These are phyloP conservation scores for Linnemannia zychae DNA, from an alignment of 192 early-diverging fungal genomes.

Conservation along the genomic window DNA sequence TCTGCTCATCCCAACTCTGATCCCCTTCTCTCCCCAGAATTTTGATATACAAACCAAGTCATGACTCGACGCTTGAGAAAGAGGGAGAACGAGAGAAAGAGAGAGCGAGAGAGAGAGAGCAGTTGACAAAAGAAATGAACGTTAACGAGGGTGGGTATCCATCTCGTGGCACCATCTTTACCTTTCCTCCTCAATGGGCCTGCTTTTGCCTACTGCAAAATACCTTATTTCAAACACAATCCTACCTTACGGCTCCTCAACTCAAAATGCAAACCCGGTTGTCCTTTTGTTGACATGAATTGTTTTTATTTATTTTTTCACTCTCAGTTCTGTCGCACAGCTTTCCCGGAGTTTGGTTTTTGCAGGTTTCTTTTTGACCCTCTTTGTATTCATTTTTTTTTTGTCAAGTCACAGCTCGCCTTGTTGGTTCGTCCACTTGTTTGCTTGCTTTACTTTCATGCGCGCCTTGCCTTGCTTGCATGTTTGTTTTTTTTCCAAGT, in stretches of 20 bases:
- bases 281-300: conserved; percentile 5
- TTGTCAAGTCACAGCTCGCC: neutral
- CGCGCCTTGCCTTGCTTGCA: neutral
- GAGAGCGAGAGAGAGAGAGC: neutral
- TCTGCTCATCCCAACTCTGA: neutral
- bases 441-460: neutral
- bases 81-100: neutral
- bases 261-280: neutral
- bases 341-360: conserved; percentile 6
- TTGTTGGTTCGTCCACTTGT: no score
- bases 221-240: neutral
- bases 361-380: neutral
- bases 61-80: neutral
- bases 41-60: neutral
- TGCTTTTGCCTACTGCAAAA: neutral
- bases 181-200: no score
- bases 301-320: neutral
- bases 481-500: neutral
- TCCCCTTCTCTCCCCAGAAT: neutral
- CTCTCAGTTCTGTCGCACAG: conserved; percentile 9
- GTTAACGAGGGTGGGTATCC: neutral
- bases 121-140: neutral
- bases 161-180: neutral
- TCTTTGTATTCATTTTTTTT: neutral
- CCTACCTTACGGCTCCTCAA: neutral